Base-by-base conservation (phyloP, 179 eudicot genomes). In the Heliamphora pulchella region DNA sequence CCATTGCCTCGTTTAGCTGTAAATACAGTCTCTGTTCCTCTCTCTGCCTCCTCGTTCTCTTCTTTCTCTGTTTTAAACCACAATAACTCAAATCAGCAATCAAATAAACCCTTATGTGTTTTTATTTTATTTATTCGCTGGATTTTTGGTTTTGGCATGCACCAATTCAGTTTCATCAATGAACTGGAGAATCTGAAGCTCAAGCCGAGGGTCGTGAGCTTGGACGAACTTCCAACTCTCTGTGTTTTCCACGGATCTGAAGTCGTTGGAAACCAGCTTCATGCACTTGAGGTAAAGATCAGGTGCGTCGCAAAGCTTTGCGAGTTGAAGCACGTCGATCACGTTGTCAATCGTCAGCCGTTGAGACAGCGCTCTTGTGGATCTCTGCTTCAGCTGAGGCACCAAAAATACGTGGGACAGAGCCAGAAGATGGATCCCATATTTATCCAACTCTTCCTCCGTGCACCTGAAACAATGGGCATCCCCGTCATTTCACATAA, bases 1-100 rank as follows among this genome's bases (percentile, higher is more conserved):
- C 99, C 99, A 96, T 96, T 8, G 98, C 99, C 79, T 94, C 99
- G 46, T 84, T 85, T 72, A 94, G 87, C 80, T 94, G 91, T 22
- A 91, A 10, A 79, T 90, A 96, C 85, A 92, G 64, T 13, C 72
- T 80, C 80, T 88, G 94, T 58, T 89, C 97, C 71, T 86, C 81
- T 65, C 82, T 91, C n/a, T 91, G 91, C 85, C 89, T 86, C 68
- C 83, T 89, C 47, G 86, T 86, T 86, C 84, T 94, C 88, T 87
- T 96, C 83, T 86, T 96, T 87, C 98, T 91, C 99, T 96, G 89
- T 83, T 83, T 48, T 71, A 48, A 64, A 68, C 50, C 39, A 18
- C 71, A 63, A 20, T 2, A 58, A 13, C 43, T 8, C 11, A 14
- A 69, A 15, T 44, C 15, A 69, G 2, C 18, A 41, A 46, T 47